phyloP scores from a whole-genome alignment of 2,329 filamentous ascomycete species.

The Colletotrichum lindemuthianum region DNA sequence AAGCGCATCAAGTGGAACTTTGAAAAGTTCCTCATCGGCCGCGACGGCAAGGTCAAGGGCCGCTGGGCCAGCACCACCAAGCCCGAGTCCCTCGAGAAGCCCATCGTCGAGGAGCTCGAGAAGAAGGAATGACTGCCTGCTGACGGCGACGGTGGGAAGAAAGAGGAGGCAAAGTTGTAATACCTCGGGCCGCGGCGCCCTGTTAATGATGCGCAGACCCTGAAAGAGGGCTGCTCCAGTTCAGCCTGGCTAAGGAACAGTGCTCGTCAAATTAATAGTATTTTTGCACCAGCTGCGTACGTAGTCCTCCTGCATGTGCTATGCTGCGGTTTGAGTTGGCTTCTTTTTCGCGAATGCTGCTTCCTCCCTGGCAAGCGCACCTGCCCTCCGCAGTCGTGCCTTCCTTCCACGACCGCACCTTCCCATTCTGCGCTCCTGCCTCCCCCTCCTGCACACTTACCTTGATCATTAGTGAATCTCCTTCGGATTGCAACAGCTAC shows the following conservation, averaged over 20 bases:
- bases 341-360: too few relatives aligned
- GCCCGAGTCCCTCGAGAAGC: conserved; percentile 81
- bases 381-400: too few relatives aligned
- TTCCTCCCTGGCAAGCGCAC: too few relatives aligned
- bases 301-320: too few relatives aligned
- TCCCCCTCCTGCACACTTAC: too few relatives aligned
- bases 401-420: too few relatives aligned
- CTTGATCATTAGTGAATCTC: too few relatives aligned
- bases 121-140: conserved; percentile 45
- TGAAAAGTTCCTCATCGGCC: conserved; percentile 94
- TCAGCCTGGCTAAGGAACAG: not conserved
- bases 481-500: too few relatives aligned
- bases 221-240: not conserved
- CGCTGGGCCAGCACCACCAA: conserved; percentile 91
- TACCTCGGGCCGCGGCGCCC: conserved; percentile 16
- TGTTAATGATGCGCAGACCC: not conserved
- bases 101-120: conserved; percentile 79
- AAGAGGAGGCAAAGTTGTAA: conserved; percentile 1
- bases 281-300: too few relatives aligned
- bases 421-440: too few relatives aligned
- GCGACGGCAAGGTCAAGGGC: conserved; percentile 85
- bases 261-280: not conserved
- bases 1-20: conserved; percentile 99
- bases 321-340: too few relatives aligned
- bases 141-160: not conserved